Conservation (phyloP, 2,329 filamentous ascomycete species). For the Microdochium trichocladiopsis region DNA sequence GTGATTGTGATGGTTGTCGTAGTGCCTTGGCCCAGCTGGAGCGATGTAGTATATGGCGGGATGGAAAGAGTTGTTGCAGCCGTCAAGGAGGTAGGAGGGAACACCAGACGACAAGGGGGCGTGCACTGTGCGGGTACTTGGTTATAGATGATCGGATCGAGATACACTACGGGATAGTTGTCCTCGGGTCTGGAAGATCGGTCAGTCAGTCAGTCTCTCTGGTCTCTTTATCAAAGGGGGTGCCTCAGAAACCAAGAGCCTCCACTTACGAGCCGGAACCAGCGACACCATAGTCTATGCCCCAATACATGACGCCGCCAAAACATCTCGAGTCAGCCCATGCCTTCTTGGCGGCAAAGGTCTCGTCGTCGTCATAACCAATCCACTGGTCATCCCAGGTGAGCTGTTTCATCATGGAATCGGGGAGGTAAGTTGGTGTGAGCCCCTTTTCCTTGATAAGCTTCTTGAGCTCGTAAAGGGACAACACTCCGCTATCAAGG, state of each 20-base stretch:
- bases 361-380: background rate
- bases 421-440: background rate
- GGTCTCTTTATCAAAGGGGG: no score
- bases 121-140: slow-evolving; percentile 1
- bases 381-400: background rate
- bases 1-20: slow-evolving; percentile 3
- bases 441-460: background rate
- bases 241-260: no score
- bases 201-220: no score
- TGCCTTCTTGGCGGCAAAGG: background rate
- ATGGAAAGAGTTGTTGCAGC: slow-evolving; percentile 3
- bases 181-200: no score
- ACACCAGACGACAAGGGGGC: slow-evolving; percentile 2
- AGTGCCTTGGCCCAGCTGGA: background rate
- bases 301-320: background rate
- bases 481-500: background rate
- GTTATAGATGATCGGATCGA: background rate
- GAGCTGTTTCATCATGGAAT: background rate
- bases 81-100: slow-evolving; percentile 1
- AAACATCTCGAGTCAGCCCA: background rate
- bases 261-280: no score
- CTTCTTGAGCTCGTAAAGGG: background rate
- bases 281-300: background rate
- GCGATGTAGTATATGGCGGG: slow-evolving; percentile 2
- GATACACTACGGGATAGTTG: background rate